Percentiles rank a stretch among this genome's conserved stretches.
phyloP scores from a whole-genome alignment of 306 rosid species.

The Pyrus communis region DNA sequence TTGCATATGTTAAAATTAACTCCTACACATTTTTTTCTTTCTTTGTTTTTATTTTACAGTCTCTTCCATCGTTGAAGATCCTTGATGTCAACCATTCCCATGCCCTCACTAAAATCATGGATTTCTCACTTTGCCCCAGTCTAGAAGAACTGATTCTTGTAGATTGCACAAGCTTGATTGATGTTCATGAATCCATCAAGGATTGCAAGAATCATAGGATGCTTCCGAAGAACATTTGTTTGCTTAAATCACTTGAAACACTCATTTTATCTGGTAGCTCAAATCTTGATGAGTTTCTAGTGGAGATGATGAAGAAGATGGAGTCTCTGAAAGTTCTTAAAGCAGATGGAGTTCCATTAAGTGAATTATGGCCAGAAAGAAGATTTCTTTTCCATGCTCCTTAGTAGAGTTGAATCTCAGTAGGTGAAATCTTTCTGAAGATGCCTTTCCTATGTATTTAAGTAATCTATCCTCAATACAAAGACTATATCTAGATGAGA shows the following conservation, averaged over 20 bases:
- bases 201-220: not conserved
- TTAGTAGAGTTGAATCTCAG: not conserved
- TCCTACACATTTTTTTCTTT: not conserved
- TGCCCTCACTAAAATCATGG: not conserved
- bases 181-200: conserved; percentile 5
- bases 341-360: not conserved
- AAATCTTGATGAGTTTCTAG: not conserved
- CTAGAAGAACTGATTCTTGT: not conserved
- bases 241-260: not conserved
- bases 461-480: not conserved
- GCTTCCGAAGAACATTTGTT: not conserved
- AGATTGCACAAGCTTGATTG: not conserved
- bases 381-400: not conserved
- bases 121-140: not conserved
- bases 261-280: not conserved
- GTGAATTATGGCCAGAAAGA: not conserved
- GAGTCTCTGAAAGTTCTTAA: not conserved
- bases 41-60: not conserved
- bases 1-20: not conserved
- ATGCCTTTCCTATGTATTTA: not conserved
- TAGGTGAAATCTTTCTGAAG: not conserved
- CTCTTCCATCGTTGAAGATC: not conserved
- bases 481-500: not conserved
- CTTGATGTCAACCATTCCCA: conserved; percentile 9
- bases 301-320: not conserved